These are phyloP conservation scores for Prunus salicina DNA, from an alignment of 306 rosid species.

Conservation along the genomic window DNA sequence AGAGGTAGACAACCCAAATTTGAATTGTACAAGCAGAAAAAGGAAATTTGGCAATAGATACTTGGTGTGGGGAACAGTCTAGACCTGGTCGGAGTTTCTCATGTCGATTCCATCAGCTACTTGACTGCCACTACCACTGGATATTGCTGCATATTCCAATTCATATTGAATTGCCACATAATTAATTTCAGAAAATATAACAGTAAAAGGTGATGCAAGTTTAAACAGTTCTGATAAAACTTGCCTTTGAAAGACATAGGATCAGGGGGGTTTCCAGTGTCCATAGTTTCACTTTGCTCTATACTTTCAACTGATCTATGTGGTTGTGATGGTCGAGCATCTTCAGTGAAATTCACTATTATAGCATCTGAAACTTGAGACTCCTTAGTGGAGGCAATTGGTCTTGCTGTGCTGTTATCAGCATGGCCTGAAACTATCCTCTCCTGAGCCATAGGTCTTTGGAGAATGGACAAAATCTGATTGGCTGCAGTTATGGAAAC, in stretches of 20 bases:
- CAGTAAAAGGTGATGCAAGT: constrained; percentile 5
- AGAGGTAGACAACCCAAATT: background rate
- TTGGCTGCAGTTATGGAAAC: constrained; percentile 48
- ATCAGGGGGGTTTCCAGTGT: constrained; percentile 23
- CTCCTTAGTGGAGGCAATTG: constrained; percentile 22
- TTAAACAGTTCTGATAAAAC: constrained; percentile 19
- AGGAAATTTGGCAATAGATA: background rate
- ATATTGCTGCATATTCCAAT: constrained; percentile 42
- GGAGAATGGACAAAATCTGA: constrained; percentile 74
- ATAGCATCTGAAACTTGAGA: constrained; percentile 25
- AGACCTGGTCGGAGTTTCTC: constrained; percentile 50
- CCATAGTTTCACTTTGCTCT: constrained; percentile 21
- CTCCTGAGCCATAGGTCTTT: constrained; percentile 40
- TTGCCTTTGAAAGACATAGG: constrained; percentile 39
- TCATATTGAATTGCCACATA: constrained; percentile 3
- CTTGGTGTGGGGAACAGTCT: constrained; percentile 17
- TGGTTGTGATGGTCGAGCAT: constrained; percentile 17
- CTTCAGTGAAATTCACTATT: constrained; percentile 32
- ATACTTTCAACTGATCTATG: constrained; percentile 23
- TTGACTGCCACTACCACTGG: constrained; percentile 26
- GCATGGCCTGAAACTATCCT: constrained; percentile 30
- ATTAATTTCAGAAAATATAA: background rate
- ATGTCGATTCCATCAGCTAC: constrained; percentile 21
- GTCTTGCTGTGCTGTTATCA: constrained; percentile 13
- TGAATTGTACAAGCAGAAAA: constrained; percentile 1